Percentiles rank a stretch among this genome's conserved stretches.
phyloP scores from a whole-genome alignment of 768 basidiomycete genomes.

The Clitopilus hobsonii region DNA sequence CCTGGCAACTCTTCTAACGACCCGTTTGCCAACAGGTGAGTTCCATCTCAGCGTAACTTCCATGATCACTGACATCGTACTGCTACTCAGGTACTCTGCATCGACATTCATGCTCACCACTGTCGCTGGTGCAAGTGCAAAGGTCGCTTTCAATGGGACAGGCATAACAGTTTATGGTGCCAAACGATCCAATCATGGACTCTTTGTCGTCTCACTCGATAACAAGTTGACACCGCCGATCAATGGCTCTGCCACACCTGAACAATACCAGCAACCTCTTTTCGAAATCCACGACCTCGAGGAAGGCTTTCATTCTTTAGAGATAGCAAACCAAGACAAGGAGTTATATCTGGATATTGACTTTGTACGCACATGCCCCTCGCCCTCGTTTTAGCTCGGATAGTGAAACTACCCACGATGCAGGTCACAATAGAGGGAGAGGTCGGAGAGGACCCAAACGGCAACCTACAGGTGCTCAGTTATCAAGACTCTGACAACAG shows the following conservation, averaged over 20 bases:
- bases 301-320: neutral
- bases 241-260: neutral
- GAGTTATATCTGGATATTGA: neutral
- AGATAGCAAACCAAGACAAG: neutral
- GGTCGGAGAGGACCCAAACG: conserved; percentile 18
- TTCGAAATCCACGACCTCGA: neutral
- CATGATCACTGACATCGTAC: no score
- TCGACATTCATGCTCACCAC: neutral
- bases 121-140: neutral
- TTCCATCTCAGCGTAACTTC: no score
- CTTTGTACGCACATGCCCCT: neutral
- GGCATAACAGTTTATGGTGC: neutral
- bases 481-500: conserved; percentile 29
- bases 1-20: no score
- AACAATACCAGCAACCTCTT: neutral
- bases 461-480: conserved; percentile 18
- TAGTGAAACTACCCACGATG: neutral
- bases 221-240: neutral
- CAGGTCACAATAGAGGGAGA: conserved; percentile 10
- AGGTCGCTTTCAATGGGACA: neutral
- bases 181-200: neutral
- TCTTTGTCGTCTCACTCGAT: neutral
- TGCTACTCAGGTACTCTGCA: no score
- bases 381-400: neutral
- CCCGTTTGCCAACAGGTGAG: no score